Base-by-base conservation (phyloP, 768 basidiomycete genomes). In the Phaeotremella skinneri region DNA sequence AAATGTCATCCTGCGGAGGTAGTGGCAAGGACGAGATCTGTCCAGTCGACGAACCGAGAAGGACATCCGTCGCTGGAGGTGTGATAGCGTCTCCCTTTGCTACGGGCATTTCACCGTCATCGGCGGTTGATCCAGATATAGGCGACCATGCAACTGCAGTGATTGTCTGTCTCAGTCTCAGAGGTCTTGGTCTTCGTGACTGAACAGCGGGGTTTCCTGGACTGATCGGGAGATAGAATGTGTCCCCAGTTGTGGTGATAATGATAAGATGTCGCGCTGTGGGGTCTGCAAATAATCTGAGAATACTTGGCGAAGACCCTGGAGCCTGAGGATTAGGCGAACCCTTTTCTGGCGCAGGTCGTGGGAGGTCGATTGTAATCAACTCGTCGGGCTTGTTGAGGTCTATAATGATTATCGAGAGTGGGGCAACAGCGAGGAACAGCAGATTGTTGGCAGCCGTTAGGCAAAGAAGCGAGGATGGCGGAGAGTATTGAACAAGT, bases 81-180 rank as follows among this genome's bases (percentile, higher is more conserved):
- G 87, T 62, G 21, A 69, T 62, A 6, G 53, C 55, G 49, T 70
- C 67, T 3, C 60, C 59, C 51, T 70, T 68, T 0, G 51, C 43
- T 9, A 21, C 16, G 4, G 58, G n/a, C 7, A 34, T n/a, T n/a
- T 42, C 43, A 2, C 39, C 42, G 1, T 45, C 31, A 2, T 61
- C 56, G 3, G 69, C 61, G 82, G 37, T 87, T 78, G 47, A 87
- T 72, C 50, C 83, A 82, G 52, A 84, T 72, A 76, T 84, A 23
- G 78, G 87, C 68, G 91, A 92, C 94, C 94, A 98, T 0, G 90
- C 90, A 39, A 98, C 81, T 62, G 89, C 87, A 75, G 93, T 90
- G 64, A 98, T 87, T 69, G 89, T 82, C 81, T 90, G 86, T 74
- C 89, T 87, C 77, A 92, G 87, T 6, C 81, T 80, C 70, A 98